Conservation (phyloP, 2,329 filamentous ascomycete species). For the Alternaria novae-zelandiae region DNA sequence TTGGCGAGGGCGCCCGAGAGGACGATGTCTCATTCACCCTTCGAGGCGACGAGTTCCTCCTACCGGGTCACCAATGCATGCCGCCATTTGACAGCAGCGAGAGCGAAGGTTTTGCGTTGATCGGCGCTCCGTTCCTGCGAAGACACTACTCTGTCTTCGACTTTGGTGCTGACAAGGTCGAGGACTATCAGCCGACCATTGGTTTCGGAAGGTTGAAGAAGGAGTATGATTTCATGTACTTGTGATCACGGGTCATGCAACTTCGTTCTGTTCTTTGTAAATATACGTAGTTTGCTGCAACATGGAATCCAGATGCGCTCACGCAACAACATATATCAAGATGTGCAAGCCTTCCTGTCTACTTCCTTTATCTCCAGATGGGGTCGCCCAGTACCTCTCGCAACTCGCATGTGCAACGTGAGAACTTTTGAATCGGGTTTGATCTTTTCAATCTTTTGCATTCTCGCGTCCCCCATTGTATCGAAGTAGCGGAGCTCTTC, state of each 20-base stretch:
- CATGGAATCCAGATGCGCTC: not conserved
- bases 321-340: not conserved
- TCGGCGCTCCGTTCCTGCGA: constrained; percentile 18
- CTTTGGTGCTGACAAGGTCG: constrained; percentile 20
- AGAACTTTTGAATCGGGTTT: not conserved
- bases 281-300: not conserved
- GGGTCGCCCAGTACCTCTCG: not conserved
- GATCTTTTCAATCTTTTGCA: not conserved
- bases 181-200: constrained; percentile 18
- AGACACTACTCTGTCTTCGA: constrained; percentile 21
- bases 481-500: constrained; percentile 1
- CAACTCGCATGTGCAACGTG: constrained; percentile 2
- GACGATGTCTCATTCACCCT: constrained; percentile 20
- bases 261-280: not conserved
- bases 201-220: constrained; percentile 29
- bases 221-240: constrained; percentile 20
- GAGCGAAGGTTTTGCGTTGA: constrained; percentile 5
- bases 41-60: constrained; percentile 12
- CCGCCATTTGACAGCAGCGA: constrained; percentile 22
- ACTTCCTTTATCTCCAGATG: not conserved
- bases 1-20: constrained; percentile 14
- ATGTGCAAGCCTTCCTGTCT: not conserved
- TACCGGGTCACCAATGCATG: constrained; percentile 17
- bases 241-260: not conserved
- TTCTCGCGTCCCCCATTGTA: not conserved